Percentiles rank a stretch among this genome's conserved stretches.
phyloP scores from a whole-genome alignment of 768 basidiomycete species.

The Inosperma sp. region DNA sequence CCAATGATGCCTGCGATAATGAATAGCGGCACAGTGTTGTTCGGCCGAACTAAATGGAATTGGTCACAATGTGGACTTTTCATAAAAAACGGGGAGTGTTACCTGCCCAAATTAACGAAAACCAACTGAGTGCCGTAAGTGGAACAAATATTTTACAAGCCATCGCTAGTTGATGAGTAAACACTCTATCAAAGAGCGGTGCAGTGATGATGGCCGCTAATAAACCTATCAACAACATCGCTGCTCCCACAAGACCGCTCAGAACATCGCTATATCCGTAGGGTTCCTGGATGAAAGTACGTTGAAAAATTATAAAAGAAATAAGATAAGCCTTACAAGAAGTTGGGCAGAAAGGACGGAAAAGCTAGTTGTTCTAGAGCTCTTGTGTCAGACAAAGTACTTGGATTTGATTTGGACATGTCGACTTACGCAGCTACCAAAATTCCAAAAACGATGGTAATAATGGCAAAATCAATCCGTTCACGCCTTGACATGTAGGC shows the following conservation, averaged over 20 bases:
- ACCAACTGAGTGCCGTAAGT: constrained; percentile 56
- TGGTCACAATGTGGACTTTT: background rate
- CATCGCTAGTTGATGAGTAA: constrained; percentile 65
- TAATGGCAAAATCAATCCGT: constrained; percentile 64
- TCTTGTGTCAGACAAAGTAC: background rate
- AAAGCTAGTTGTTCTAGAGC: constrained; percentile 54
- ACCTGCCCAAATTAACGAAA: constrained; percentile 81
- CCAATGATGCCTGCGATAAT: constrained; percentile 68
- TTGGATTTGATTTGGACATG: background rate
- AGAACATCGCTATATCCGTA: constrained; percentile 62
- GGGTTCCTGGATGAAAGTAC: constrained; percentile 46
- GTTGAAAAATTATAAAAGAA: background rate
- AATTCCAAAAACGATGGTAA: constrained; percentile 56
- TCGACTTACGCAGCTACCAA: constrained; percentile 56
- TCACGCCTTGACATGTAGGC: constrained; percentile 60
- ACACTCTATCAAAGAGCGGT: constrained; percentile 78
- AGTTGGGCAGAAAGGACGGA: constrained; percentile 63
- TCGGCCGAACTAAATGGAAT: constrained; percentile 47
- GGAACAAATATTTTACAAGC: constrained; percentile 58
- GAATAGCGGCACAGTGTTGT: constrained; percentile 59
- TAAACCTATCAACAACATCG: constrained; percentile 65
- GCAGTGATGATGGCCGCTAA: constrained; percentile 62
- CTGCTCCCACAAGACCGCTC: constrained; percentile 68
- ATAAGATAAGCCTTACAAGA: constrained; percentile 44
- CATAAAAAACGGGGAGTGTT: background rate